Conservation (phyloP, 1,284 basidiomycete genomes). For the Chalciporus sp. region DNA sequence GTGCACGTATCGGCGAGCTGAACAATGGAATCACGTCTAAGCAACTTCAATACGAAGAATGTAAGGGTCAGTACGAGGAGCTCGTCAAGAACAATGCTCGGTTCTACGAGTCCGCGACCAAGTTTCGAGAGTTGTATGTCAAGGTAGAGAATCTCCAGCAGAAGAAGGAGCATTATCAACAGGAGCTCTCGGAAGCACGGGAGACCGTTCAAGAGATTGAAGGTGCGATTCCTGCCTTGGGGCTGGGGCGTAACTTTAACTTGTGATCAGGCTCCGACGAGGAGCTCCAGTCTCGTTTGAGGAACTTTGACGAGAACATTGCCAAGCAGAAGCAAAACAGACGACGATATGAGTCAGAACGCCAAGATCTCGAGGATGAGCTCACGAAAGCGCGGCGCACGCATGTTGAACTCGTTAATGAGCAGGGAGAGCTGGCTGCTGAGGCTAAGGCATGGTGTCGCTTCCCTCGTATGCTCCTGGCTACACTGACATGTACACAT, state of each 20-base stretch:
- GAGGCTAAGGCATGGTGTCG: conserved; percentile 58
- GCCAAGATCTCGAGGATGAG: conserved; percentile 67
- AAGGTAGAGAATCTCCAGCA: conserved; percentile 71
- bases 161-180: conserved; percentile 56
- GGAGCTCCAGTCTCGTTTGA: conserved; percentile 68
- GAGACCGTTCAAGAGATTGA: conserved; percentile 73
- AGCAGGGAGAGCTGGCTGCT: conserved; percentile 63
- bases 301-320: conserved; percentile 75
- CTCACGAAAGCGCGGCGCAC: conserved; percentile 51
- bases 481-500: not conserved
- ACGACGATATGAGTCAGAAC: conserved; percentile 48
- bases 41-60: conserved; percentile 74
- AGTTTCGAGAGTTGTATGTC: conserved; percentile 84
- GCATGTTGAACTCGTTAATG: conserved; percentile 58
- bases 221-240: conserved; percentile 45
- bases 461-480: not conserved
- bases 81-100: conserved; percentile 77
- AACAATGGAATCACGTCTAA: conserved; percentile 68
- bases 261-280: conserved; percentile 68
- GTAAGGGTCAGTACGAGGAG: conserved; percentile 66
- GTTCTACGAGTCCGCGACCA: conserved; percentile 82
- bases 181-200: conserved; percentile 65
- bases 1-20: conserved; percentile 66
- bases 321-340: conserved; percentile 54
- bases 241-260: not conserved